These are phyloP conservation scores for Selenicereus undatus DNA, from an alignment of 148 eudicot species.

Conservation along the genomic window DNA sequence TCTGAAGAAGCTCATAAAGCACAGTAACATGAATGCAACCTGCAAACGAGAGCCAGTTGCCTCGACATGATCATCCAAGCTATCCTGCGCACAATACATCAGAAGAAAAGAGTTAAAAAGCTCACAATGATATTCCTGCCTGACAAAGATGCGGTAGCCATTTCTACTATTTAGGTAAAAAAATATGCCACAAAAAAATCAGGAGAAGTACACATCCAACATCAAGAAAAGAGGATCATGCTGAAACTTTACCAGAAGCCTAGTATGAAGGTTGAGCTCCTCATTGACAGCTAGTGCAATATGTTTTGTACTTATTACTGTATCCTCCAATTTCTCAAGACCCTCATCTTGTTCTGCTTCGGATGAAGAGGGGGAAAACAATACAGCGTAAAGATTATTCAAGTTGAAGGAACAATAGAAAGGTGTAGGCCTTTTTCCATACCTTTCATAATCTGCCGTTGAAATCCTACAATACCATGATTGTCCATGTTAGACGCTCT, in stretches of 20 bases:
- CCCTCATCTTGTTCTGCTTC: conserved; percentile 46
- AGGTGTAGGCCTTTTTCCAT: conserved; percentile 11
- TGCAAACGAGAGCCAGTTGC: conserved; percentile 38
- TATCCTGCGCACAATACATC: conserved; percentile 21
- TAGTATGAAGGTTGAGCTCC: conserved; percentile 46
- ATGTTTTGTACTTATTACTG: conserved; percentile 45
- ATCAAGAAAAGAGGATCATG: not conserved
- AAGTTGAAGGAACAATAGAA: not conserved
- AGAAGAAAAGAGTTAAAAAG: not conserved
- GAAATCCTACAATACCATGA: conserved; percentile 40
- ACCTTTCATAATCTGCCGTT: conserved; percentile 49
- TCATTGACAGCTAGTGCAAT: conserved; percentile 46
- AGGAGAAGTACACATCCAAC: not conserved
- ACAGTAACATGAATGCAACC: conserved; percentile 20
- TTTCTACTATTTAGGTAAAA: not conserved
- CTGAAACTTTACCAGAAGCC: conserved; percentile 36
- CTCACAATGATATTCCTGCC: not conserved
- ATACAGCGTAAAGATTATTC: not conserved
- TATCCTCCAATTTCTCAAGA: conserved; percentile 43
- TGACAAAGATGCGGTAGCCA: not conserved
- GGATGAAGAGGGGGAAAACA: not conserved
- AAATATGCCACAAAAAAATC: not conserved
- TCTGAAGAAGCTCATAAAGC: not conserved
- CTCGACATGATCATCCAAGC: conserved; percentile 49
- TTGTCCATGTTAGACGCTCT: conserved; percentile 47